A percentile compares a stretch with the other conserved stretches of the same genome.
Conservation (phyloP, 352 stramenopile species). For the Thraustochytrium striatum region DNA sequence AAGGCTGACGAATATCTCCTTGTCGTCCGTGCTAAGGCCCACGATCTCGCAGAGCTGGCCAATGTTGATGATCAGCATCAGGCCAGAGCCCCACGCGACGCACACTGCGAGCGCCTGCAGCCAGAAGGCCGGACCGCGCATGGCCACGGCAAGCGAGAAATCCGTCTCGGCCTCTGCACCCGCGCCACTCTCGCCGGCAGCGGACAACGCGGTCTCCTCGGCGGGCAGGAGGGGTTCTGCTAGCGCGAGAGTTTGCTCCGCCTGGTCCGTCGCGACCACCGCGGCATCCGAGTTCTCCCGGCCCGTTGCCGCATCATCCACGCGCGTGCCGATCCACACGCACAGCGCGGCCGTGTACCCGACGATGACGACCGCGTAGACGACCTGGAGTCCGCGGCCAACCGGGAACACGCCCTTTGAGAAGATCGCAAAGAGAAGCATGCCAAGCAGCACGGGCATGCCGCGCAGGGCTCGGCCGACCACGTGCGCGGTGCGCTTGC, state of each 20-base stretch:
- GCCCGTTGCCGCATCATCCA: background rate
- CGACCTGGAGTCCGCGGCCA: background rate
- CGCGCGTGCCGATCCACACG: background rate
- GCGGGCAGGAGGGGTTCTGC: background rate
- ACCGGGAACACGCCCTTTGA: background rate
- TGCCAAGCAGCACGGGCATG: slow-evolving; percentile 4
- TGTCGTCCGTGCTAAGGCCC: background rate
- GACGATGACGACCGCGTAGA: background rate
- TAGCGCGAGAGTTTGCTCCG: background rate
- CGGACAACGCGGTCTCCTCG: background rate
- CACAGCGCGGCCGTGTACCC: background rate
- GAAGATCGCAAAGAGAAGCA: background rate
- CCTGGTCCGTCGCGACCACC: no score
- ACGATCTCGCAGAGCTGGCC: slow-evolving; percentile 34
- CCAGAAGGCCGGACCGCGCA: slow-evolving; percentile 2
- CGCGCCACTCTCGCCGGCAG: background rate
- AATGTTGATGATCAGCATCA: slow-evolving; percentile 36
- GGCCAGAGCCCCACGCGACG: background rate
- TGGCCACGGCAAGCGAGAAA: background rate
- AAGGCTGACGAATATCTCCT: slow-evolving; percentile 16
- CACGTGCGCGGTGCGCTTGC: background rate
- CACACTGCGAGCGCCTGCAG: background rate
- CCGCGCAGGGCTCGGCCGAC: background rate
- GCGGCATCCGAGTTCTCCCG: background rate
- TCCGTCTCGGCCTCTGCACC: background rate